Conservation (phyloP, 805 yeast genomes). For the Starmerella scarabaei region DNA sequence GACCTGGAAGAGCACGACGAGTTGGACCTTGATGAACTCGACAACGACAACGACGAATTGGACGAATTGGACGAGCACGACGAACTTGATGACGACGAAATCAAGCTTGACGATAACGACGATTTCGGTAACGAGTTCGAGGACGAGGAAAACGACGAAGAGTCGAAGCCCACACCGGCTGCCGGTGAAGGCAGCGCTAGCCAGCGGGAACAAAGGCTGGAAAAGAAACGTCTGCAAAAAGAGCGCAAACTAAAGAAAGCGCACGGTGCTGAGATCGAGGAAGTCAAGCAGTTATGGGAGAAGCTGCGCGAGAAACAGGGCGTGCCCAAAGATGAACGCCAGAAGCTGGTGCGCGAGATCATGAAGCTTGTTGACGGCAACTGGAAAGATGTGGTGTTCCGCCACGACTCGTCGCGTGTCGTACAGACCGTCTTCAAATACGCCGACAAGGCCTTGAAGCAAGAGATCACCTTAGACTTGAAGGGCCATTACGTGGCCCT, state of each 20-base stretch:
- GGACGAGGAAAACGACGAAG: conserved; percentile 9
- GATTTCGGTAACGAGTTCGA: conserved; percentile 8
- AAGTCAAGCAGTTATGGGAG: conserved; percentile 84
- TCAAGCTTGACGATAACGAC: conserved; percentile 14
- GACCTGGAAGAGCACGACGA: conserved; percentile 21
- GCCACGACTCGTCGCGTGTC: conserved; percentile 93
- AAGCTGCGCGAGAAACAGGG: conserved; percentile 68
- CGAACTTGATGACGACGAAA: conserved; percentile 10
- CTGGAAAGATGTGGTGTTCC: conserved; percentile 64
- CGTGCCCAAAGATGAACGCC: conserved; percentile 55
- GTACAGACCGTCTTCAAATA: conserved; percentile 88
- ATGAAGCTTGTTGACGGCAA: conserved; percentile 71
- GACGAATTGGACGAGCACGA: conserved; percentile 18
- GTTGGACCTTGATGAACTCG: conserved; percentile 1
- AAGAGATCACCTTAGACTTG: conserved; percentile 49
- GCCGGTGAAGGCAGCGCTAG: conserved; percentile 30
- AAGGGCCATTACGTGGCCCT: conserved; percentile 66
- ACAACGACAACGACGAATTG: conserved; percentile 13
- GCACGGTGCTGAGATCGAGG: conserved; percentile 74
- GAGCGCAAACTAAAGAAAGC: conserved; percentile 82
- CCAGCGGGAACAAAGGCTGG: conserved; percentile 41
- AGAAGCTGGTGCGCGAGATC: conserved; percentile 64
- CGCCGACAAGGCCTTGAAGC: conserved; percentile 67
- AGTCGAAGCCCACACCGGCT: conserved; percentile 33
- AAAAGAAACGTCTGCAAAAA: conserved; percentile 60